Base-by-base conservation (phyloP, 129 eudicot species). In the Logfia minima region DNA sequence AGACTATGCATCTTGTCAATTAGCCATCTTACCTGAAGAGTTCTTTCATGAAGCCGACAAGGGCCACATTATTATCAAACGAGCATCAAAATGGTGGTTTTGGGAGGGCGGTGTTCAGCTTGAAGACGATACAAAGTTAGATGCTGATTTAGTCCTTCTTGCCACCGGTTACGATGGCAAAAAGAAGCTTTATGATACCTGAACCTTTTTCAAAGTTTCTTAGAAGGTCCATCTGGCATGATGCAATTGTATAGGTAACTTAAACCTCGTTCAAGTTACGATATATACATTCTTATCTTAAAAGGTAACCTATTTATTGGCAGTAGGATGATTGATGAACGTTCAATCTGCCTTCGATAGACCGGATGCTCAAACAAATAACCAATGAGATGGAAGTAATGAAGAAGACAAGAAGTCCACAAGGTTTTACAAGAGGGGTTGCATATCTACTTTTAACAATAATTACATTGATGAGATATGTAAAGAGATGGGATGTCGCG, bases 91-190 rank as follows among this genome's bases (percentile, higher is more conserved):
- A 5, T 91, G 99, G 96, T 95, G 92, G 82, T 95, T 95, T 63
- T 91, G 84, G 85, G 99, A 95, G 39, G 90, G 91, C 4, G 97
- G 99, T 51, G 79, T 95, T 76, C 77, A 88, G 74, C 88, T 95
- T 6, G 96, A 95, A 0, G 97, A 91, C 75, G 78, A 75, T 29
- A 86, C 89, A 5, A 89, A 75, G 84, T 58, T 91, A 64, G 96
- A 95, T 19, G 99, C 97, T 18, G 97, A 95, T 72, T 82, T 91
- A 52, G 94, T 91, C 2, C 71, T 95, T 60, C 89, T 88, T 29
- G 93, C 97, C 37, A 91, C 99, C 24, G 99, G 99, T 31, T 95
- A 79, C 51, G 96, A 95, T 68, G 99, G 92, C 60, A 91, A 89
- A 79, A 86, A 84, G 83, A 95, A 95, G 80, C 85, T 95, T 8